Base-by-base conservation (phyloP, 257 asterid species). In the Salvia splendens region DNA sequence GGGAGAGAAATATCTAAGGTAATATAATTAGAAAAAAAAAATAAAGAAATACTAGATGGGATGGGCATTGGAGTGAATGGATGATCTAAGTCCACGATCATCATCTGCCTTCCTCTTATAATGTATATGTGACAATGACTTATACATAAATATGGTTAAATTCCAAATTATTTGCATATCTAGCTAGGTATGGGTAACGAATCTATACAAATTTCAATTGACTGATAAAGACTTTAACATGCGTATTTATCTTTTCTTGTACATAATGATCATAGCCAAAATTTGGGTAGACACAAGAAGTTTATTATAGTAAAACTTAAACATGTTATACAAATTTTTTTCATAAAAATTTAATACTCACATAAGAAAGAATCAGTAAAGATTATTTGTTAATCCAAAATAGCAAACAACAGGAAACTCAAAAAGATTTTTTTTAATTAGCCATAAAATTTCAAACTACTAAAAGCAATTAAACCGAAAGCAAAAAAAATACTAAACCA, bases 11-110 rank as follows among this genome's bases (percentile, higher is more conserved):
- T 55, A 55, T 55, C 42, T 55, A 9, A n/a, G 38, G 15, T 11
- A n/a, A 24, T 11, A 38, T 11, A 64, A 53, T 67, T 53, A 15
- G 6, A 61, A 58, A 24, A 59, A 59, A 36, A 8, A 5, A 4
- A 53, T 5, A 32, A n/a, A 28, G 12, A 53, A 5, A 11, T 38
- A 54, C 20, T 17, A 17, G 40, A 70, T 58, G 73, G 49, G 59
- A 68, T 58, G 32, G 52, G 8, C 50, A 56, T 6, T 40, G 45
- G 45, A 56, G 65, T 77, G 82, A 69, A 73, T 69, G 82, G 82
- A 78, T 24, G 43, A 15, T 58, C 67, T 41, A 68, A 68, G 12
- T 68, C 82, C 82, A 77, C 82, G 82, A 77, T 73, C 75, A 20
- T 50, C 57, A 58, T 43, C 42, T 69, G 56, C 45, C 70, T 57